Evolutionary conservation across 2,329 filamentous ascomycete species (phyloP), one percentile per base, ranked within the genome.

Genomic region (Trichophyton rubrum): DNA sequence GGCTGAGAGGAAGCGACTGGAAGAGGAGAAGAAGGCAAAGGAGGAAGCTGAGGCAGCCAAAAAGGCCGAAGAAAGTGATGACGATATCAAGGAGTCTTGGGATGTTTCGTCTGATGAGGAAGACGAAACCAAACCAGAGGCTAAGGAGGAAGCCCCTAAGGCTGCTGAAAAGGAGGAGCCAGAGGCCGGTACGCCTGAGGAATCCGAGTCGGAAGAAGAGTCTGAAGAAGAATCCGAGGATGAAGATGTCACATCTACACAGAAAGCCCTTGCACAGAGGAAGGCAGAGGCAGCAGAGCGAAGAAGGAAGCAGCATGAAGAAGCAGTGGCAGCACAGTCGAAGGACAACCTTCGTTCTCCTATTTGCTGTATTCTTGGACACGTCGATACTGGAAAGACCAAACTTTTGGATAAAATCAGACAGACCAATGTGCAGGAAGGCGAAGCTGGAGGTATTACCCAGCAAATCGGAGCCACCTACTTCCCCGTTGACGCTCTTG

Each of bases 381-480:
- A 99, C 84, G 93, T 99, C 83, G 93, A 99, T 85, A 99, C 95
- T 53, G 93, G 93, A 74, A 99, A 99, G 80, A 99, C 93, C n/a
- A 99, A 97, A 79, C 80, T 99, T 64, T 82, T 99, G 62, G 93
- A 99, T 80, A 99, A 99, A 80, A 89, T 99, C 71, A 88, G 93
- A 70, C 90, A 96, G 75, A 97, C 93, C 61, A 97, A 99, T 72
- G 93, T 99, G 40, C 95, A 99, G 72, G 93, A 97, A 77, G 93
- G 93, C 70, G 93, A 99, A 83, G 95, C 93, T 45, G 95, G 93
- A 81, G 93, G 93, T 85, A 99, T 99, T 71, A 99, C 93, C 6
- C 93, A 99, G 77, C 93, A 99, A 77, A 99, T 99, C 71, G 93
- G 93, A 86, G 93, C 93, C 58, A 99, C 93, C 1, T 99, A 97